Evolutionary conservation across 2,329 filamentous ascomycete genomes (phyloP), one percentile per base, ranked within the genome.

Genomic region (Ophiocordyceps australis): DNA sequence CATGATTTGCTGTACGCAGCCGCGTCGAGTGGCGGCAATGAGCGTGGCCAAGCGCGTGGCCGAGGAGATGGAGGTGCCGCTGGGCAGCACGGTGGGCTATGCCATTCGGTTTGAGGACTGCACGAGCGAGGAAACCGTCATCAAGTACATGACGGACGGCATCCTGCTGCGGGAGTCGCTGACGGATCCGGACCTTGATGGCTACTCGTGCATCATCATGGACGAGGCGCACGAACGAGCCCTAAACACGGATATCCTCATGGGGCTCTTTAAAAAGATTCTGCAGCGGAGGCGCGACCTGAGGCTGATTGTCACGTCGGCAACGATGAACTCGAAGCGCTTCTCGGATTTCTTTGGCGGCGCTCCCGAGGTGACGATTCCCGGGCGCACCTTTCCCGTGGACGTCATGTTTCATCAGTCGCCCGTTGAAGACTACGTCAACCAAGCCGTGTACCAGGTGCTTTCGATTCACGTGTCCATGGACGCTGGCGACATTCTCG

Each of bases 61-160:
- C 30, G 89, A 98, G 53, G 89, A 98, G 54, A 98, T 98, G 91
- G 80, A 93, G 38, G 83, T 92, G 23, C 75, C 75, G 29, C 59
- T 98, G 8, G 89, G 89, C 25, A 74, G 76, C 29, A 67, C 75
- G 1, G 91, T 98, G 20, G 89, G 89, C 17, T 98, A 98, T 49
- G 83, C 89, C 1, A 98, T 98, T 45, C 83, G 89, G 28, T 98
- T 98, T 41, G 89, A 98, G 46, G 91, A 98, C 47, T 94, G 85
- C 49, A 98, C 89, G 2, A 93, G 82, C 57, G 82, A 83, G 38
- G 78, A 95, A 30, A 98, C 89, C 0, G 63, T 75, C 31, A 95
- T 98, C 55, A 98, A 98, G 52, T 98, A 98, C 50, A 94, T 98
- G 85, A 98, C 89, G 0, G 91, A 98, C 42, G 89, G 89, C 57